A percentile compares a stretch with the other conserved stretches of the same genome.
Evolutionary conservation across 257 asterid genomes (phyloP).

Genomic region (Linderniella brevidens): DNA sequence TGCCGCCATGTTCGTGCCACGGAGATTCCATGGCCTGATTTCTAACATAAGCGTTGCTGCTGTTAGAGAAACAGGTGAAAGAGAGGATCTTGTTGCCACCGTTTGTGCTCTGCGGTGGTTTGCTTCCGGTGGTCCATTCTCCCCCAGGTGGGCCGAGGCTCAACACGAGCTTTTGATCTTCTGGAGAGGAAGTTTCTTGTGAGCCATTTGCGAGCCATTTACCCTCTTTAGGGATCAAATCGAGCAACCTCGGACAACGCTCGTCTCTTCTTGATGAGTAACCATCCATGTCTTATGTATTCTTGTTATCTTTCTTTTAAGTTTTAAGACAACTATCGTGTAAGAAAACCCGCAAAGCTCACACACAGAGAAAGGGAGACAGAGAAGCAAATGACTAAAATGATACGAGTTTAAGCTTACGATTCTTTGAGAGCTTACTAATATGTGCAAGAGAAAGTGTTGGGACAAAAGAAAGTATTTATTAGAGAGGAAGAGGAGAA

Average conservation of each 20-base stretch:
- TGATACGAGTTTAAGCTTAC: too few relatives aligned
- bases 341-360: not conserved
- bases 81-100: conserved; percentile 11
- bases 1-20: conserved; percentile 27
- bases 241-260: conserved; percentile 41
- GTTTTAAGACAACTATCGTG: not conserved
- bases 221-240: conserved; percentile 37
- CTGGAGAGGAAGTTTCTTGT: conserved; percentile 21
- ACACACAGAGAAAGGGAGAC: not conserved
- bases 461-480: not conserved
- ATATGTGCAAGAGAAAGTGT: not conserved
- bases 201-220: conserved; percentile 23
- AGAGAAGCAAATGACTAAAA: too few relatives aligned
- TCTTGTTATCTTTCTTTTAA: not conserved
- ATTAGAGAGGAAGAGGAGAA: not conserved
- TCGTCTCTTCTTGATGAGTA: conserved; percentile 31
- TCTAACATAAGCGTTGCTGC: conserved; percentile 8
- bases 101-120: conserved; percentile 8
- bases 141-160: conserved; percentile 84
- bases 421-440: not conserved
- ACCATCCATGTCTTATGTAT: conserved; percentile 33
- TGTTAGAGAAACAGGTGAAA: conserved; percentile 15
- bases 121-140: conserved; percentile 20
- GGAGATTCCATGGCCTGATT: conserved; percentile 14
- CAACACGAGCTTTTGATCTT: conserved; percentile 64